Evolutionary conservation across 192 early-diverging fungal species (phyloP).

Genomic region (Rhizophlyctis rosea): DNA sequence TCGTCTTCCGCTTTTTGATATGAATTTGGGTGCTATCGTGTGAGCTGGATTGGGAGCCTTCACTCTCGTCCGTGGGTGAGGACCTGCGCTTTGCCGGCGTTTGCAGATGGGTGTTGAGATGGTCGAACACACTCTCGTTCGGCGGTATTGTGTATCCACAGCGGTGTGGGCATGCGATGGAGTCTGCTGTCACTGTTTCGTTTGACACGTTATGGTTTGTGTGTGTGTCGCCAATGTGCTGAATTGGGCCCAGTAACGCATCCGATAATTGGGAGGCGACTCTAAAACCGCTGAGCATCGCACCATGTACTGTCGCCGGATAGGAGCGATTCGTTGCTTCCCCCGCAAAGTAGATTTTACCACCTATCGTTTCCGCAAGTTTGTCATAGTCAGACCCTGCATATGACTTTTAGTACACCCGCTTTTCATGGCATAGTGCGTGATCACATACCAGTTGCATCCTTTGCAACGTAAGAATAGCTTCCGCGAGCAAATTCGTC

Average conservation of each 20-base stretch:
- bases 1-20: too few relatives aligned
- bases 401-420: background rate
- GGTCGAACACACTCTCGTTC: background rate
- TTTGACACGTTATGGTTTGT: background rate
- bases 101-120: too few relatives aligned
- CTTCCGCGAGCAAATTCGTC: conserved; percentile 19
- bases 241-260: conserved; percentile 8
- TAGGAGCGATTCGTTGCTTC: conserved; percentile 13
- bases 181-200: background rate
- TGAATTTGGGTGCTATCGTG: too few relatives aligned
- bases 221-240: background rate
- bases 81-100: too few relatives aligned
- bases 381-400: conserved; percentile 3
- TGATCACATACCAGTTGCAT: background rate
- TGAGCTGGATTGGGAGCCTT: too few relatives aligned
- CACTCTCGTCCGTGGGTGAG: too few relatives aligned
- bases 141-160: background rate
- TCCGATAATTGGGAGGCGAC: conserved; percentile 9
- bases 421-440: background rate
- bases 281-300: conserved; percentile 14
- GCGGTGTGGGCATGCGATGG: background rate
- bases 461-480: conserved; percentile 9
- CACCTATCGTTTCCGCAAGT: background rate
- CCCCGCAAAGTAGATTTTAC: conserved; percentile 21
- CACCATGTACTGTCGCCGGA: conserved; percentile 27